Evolutionary conservation across 129 eudicot species (phyloP).

Genomic region (Mikania micrantha): DNA sequence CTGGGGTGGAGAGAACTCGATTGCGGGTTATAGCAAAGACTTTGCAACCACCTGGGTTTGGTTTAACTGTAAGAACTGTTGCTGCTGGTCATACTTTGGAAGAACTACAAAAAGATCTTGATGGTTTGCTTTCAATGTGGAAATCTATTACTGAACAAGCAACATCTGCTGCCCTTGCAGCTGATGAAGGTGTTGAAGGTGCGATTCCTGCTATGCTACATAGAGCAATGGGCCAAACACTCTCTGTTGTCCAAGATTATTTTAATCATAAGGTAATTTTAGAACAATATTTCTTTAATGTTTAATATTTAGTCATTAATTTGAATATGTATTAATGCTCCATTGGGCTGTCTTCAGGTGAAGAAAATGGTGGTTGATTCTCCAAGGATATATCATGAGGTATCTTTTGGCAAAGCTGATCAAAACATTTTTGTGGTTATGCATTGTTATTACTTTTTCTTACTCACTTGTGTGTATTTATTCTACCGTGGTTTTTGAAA

Average conservation of each 20-base stretch:
- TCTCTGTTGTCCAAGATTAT: conserved; percentile 91
- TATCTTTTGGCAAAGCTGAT: conserved; percentile 24
- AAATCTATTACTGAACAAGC: conserved; percentile 79
- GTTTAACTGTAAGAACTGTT: conserved; percentile 81
- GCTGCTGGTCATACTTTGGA: conserved; percentile 84
- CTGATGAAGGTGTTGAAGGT: conserved; percentile 96
- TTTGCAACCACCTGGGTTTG: conserved; percentile 85
- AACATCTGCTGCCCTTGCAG: conserved; percentile 95
- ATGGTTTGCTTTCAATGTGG: conserved; percentile 89
- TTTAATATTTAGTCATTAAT: not conserved
- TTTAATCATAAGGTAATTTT: conserved; percentile 66
- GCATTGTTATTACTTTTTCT: not conserved
- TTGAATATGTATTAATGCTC: conserved; percentile 7
- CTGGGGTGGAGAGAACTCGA: conserved; percentile 82
- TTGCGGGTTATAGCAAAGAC: conserved; percentile 73
- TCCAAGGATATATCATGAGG: conserved; percentile 98
- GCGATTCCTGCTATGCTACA: conserved; percentile 90
- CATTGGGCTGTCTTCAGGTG: conserved; percentile 50
- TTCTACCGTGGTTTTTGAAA: not conserved
- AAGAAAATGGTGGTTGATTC: conserved; percentile 93
- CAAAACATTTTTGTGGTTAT: not conserved
- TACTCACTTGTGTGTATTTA: not conserved
- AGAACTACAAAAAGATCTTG: conserved; percentile 85
- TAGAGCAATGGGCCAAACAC: conserved; percentile 92
- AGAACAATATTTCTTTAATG: not conserved